Evolutionary conservation across 2,329 filamentous ascomycete genomes (phyloP), one percentile per base, ranked within the genome.

Genomic region (Macrophomina tecta): DNA sequence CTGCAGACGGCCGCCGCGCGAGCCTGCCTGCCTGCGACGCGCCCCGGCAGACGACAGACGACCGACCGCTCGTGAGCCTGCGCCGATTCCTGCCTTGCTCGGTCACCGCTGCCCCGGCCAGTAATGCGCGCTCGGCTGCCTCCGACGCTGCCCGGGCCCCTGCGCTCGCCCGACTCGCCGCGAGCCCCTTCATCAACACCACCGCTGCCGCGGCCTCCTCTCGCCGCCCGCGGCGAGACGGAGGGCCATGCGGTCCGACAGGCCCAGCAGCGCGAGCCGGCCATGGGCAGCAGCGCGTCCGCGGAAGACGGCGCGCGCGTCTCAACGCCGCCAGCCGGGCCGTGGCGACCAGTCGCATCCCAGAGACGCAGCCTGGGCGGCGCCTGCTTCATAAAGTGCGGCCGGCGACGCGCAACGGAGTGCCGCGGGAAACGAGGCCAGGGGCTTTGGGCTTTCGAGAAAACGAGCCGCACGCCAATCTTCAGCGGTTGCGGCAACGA

Each of bases 381-480:
- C 2, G 40, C 12, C 36, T 4, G 28, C 56, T 18, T 61, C 56
- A 48, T 61, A 46, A 38, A n/a, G 18, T 18, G 34, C 18, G 4
- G 5, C 36, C n/a, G 28, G 7, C 6, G 55, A 23, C 38, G 23
- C 32, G 55, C 23, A 23, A 30, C 16, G 40, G 30, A 11, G 7
- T 42, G 56, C 11, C 56, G 42, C 56, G 56, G 56, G 36, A 48
- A 34, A 61, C 56, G 56, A 61, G 28, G 9, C 8, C 6, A 12
- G 18, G n/a, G 4, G 11, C 18, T 9, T 55, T 55, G 52, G 32
- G 52, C 52, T 23, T 5, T 23, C 11, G 38, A 58, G 48, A 61
- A 34, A 48, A 23, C 56, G 56, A 61, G 56, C 56, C 56, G 42
- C 42, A 46, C 30, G 56, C 56, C 5, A 23, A 61, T 61, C 56